A percentile compares a stretch with the other conserved stretches of the same genome.
Conservation (phyloP, 257 asterid genomes). For the Galeopsis tetrahit region DNA sequence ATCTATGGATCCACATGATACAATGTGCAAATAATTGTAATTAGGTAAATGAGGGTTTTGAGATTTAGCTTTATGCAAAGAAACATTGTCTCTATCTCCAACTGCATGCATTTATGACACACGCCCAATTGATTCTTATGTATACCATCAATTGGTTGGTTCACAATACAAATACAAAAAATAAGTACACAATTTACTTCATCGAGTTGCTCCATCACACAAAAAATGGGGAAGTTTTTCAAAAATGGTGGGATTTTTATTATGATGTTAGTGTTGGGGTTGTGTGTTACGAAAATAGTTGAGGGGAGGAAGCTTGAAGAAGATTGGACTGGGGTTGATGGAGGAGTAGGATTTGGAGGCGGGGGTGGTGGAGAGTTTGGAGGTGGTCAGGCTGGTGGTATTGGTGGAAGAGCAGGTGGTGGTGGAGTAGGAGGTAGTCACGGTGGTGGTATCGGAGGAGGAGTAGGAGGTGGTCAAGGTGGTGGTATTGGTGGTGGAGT, state of each 20-base stretch:
- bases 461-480: background rate
- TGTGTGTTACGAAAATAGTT: slow-evolving; percentile 38
- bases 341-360: slow-evolving; percentile 27
- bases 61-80: slow-evolving; percentile 3
- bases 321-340: slow-evolving; percentile 38
- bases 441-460: slow-evolving; percentile 28
- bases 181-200: slow-evolving; percentile 7
- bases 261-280: slow-evolving; percentile 38
- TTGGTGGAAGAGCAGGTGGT: slow-evolving; percentile 32
- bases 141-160: background rate
- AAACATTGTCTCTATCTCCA: slow-evolving; percentile 35
- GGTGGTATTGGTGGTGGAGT: slow-evolving; percentile 21
- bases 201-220: background rate
- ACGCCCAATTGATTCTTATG: slow-evolving; percentile 33
- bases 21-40: background rate
- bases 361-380: slow-evolving; percentile 21
- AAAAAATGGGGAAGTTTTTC: slow-evolving; percentile 41
- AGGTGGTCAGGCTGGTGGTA: slow-evolving; percentile 29
- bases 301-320: slow-evolving; percentile 47
- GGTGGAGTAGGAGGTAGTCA: background rate
- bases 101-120: slow-evolving; percentile 55
- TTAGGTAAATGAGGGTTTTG: slow-evolving; percentile 30
- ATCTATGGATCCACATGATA: slow-evolving; percentile 33
- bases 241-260: slow-evolving; percentile 38
- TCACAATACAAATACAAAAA: background rate